Conservation (phyloP, 2,329 filamentous ascomycete species). For the Fusarium liriodendri region DNA sequence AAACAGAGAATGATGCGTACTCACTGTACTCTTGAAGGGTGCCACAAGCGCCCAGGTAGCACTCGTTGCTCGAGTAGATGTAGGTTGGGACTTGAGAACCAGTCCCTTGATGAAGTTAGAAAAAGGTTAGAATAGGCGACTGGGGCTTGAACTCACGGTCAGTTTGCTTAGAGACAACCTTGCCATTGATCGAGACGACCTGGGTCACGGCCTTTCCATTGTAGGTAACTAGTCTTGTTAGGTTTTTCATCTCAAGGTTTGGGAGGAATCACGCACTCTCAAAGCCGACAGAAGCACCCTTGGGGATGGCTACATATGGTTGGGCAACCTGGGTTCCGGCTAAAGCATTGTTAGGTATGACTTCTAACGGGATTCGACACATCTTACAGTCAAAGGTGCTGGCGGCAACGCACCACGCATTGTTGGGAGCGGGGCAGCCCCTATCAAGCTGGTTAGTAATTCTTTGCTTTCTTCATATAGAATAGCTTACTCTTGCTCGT, state of each 20-base stretch:
- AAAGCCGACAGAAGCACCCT: background rate
- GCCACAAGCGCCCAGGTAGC: constrained; percentile 9
- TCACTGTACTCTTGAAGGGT: constrained; percentile 1
- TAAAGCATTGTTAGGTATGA: background rate
- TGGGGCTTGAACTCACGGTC: background rate
- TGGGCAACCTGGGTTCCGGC: background rate
- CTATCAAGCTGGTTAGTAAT: background rate
- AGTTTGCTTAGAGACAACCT: background rate
- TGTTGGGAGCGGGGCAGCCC: background rate
- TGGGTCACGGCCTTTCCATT: background rate
- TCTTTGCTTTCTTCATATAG: rapidly evolving
- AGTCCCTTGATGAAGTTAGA: background rate
- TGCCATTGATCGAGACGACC: background rate
- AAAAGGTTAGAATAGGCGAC: background rate
- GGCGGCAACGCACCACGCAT: constrained; percentile 2
- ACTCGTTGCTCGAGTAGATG: constrained; percentile 17
- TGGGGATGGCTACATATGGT: background rate
- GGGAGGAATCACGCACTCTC: background rate
- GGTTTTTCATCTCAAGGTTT: background rate
- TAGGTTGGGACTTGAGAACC: background rate
- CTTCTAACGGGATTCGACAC: rapidly evolving
- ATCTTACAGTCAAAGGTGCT: constrained; percentile 2
- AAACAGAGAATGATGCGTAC: too few relatives aligned
- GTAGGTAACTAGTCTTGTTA: background rate
- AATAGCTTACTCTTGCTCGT: background rate